Conservation (phyloP, 768 basidiomycete species). For the Chlorophyllum brunneum region DNA sequence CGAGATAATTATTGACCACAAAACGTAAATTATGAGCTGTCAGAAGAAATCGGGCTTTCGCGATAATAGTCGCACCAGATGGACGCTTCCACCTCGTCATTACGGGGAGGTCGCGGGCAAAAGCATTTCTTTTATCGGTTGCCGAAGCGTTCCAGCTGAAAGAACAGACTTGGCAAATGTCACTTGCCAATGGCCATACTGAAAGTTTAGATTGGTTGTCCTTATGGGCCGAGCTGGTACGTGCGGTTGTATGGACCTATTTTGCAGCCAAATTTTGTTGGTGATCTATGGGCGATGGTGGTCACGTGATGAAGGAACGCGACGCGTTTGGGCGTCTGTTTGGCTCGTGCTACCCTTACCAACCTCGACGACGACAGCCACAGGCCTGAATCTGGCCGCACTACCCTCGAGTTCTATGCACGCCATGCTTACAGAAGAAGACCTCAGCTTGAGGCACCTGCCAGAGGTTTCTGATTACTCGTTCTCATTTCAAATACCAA, state of each 20-base stretch:
- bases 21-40: too few relatives aligned
- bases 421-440: constrained; percentile 26
- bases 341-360: neutral
- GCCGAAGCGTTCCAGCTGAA: neutral
- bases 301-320: constrained; percentile 2
- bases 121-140: neutral
- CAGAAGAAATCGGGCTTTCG: too few relatives aligned
- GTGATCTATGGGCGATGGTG: neutral
- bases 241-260: too few relatives aligned
- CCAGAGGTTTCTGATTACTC: constrained; percentile 52
- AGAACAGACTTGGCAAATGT: neutral
- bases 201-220: neutral
- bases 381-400: neutral
- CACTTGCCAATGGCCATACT: neutral
- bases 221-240: too few relatives aligned
- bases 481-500: constrained; percentile 55
- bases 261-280: too few relatives aligned
- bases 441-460: constrained; percentile 48
- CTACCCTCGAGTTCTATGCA: neutral
- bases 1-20: too few relatives aligned
- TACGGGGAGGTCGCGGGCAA: neutral
- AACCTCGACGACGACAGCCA: neutral
- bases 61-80: neutral
- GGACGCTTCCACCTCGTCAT: neutral
- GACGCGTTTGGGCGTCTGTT: constrained; percentile 5